Evolutionary conservation across 441 rosid species (phyloP).

Genomic region (Adansonia grandidieri): DNA sequence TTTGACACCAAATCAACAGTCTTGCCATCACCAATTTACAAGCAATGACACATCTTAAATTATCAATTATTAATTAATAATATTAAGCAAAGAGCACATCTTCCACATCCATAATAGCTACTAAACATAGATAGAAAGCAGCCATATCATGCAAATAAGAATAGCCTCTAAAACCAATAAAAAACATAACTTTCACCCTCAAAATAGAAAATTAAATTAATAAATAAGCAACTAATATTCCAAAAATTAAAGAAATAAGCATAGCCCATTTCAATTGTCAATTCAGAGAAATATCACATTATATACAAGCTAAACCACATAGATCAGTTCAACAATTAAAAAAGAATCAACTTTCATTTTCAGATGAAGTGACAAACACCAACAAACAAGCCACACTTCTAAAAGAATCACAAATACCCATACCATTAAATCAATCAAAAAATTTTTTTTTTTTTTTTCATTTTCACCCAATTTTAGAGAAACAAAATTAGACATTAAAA

Average conservation of each 20-base stretch:
- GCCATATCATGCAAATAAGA: neutral
- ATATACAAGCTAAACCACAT: slow-evolving; percentile 13
- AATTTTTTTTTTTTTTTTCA: neutral
- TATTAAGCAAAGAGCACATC: slow-evolving; percentile 9
- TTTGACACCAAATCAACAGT: slow-evolving; percentile 50
- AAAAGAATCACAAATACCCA: neutral
- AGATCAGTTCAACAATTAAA: slow-evolving; percentile 13
- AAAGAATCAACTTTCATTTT: slow-evolving; percentile 24
- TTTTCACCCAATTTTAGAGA: neutral
- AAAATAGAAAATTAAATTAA: neutral
- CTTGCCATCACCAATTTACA: neutral
- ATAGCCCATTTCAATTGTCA: slow-evolving; percentile 16
- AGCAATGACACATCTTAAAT: neutral
- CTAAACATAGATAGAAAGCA: neutral
- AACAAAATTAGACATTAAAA: neutral
- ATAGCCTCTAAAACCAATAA: neutral
- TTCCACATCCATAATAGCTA: neutral
- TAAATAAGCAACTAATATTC: neutral
- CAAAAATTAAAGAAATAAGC: slow-evolving; percentile 16
- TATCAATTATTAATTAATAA: neutral
- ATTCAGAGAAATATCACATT: slow-evolving; percentile 2
- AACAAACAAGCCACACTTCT: neutral
- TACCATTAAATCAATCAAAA: neutral
- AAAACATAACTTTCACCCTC: neutral
- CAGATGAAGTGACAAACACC: slow-evolving; percentile 8